Evolutionary conservation across 2,329 filamentous ascomycete species (phyloP), one percentile per base, ranked within the genome.

Genomic region (Cladophialophora psammophila): DNA sequence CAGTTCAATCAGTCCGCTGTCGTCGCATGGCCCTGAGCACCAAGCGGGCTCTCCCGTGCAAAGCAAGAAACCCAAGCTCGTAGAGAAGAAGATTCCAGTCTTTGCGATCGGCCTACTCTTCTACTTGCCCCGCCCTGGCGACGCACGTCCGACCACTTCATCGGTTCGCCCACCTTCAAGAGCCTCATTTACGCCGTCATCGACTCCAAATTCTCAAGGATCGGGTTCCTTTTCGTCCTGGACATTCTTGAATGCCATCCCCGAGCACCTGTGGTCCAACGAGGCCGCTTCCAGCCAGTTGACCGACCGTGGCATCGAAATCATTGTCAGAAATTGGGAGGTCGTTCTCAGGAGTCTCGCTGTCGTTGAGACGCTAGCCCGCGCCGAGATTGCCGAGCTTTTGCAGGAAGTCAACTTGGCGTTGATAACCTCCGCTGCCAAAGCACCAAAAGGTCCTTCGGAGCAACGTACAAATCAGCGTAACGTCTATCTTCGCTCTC

Each of bases 311-410:
- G 81, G 84, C 10, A 82, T 87, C 12, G 85, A 87, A 70, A 76
- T 85, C 8, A 77, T 87, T 34, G 84, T 85, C 32, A 83, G 86
- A 64, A 84, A 86, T 67, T 87, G 85, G 85, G 85, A 87, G 73
- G 82, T 87, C 68, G 86, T 87, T 66, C 83, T 84, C 59, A 81
- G 86, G 26, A 85, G 84, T 1, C 75, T 88, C 31, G 84, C 83
- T 1, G 83, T 82, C 62, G 76, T 87, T 12, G 84, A 87, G 71
- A 80, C 80, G 62, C 75, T 84, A 13, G 84, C 84, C 3, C 81
- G 83, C 57, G 81, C 81, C 60, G 83, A 85, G 65, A 85, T 87
- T 50, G 74, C 84, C 34, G 79, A 79, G 34, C 77, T 84, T 9
- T 77, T 87, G 70, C 83, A 83, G 68, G 78, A 79, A 20, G 80